Evolutionary conservation across 768 basidiomycete species (phyloP).

Genomic region (Chalciporus piperatus): DNA sequence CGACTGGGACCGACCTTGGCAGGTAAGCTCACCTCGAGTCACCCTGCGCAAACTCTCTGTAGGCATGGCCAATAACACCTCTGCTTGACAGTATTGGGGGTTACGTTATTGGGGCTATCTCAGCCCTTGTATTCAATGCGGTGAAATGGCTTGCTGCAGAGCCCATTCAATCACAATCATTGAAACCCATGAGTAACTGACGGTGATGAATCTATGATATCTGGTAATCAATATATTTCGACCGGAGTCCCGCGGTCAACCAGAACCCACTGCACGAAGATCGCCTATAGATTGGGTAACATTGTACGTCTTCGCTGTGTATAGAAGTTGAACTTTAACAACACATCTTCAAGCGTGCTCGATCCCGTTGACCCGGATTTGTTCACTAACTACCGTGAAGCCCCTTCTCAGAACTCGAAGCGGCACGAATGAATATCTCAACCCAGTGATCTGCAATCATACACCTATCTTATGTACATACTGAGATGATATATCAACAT

Average conservation of each 20-base stretch:
- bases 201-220: neutral
- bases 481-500: no score
- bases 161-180: slow-evolving; percentile 26
- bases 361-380: no score
- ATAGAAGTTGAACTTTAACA: no score
- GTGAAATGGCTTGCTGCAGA: slow-evolving; percentile 39
- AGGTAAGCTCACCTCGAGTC: slow-evolving; percentile 52
- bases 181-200: slow-evolving; percentile 26
- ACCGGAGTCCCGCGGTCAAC: slow-evolving; percentile 13
- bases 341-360: no score
- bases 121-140: slow-evolving; percentile 47
- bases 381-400: no score
- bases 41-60: neutral
- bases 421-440: no score
- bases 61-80: slow-evolving; percentile 85
- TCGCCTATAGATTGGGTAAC: slow-evolving; percentile 82
- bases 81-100: slow-evolving; percentile 70
- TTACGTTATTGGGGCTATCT: slow-evolving; percentile 58
- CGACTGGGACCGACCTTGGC: slow-evolving; percentile 98
- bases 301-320: no score
- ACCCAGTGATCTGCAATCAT: no score
- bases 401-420: no score
- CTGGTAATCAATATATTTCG: slow-evolving; percentile 2
- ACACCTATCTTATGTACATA: no score
- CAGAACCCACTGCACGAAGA: slow-evolving; percentile 44